phyloP scores from a whole-genome alignment of 2,329 filamentous ascomycete genomes.

The Chalaropsis ovoidea region DNA sequence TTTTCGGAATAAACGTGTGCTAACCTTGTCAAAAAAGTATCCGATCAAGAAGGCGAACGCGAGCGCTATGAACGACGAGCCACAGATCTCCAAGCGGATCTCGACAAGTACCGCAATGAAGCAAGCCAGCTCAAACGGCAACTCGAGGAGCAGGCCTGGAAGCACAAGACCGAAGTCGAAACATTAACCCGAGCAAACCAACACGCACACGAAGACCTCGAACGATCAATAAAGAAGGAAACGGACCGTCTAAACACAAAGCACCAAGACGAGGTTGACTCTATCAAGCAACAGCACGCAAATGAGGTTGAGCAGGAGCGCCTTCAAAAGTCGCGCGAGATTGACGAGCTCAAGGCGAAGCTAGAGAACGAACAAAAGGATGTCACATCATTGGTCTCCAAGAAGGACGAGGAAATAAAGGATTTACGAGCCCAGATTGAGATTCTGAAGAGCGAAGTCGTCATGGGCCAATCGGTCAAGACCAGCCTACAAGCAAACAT shows the following conservation, averaged over 20 bases:
- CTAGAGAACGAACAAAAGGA: constrained; percentile 45
- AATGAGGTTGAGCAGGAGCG: constrained; percentile 57
- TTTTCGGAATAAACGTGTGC: background rate
- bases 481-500: constrained; percentile 43
- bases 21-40: constrained; percentile 30
- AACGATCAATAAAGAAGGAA: constrained; percentile 43
- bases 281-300: constrained; percentile 52
- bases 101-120: constrained; percentile 39
- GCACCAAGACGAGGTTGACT: constrained; percentile 58
- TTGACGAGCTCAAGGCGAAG: constrained; percentile 51
- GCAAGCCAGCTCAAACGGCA: constrained; percentile 41
- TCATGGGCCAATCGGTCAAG: constrained; percentile 55
- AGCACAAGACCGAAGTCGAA: constrained; percentile 45
- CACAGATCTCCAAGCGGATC: constrained; percentile 47
- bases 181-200: constrained; percentile 44
- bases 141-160: constrained; percentile 33
- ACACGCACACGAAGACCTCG: constrained; percentile 46
- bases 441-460: constrained; percentile 41
- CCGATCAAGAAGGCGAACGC: constrained; percentile 41
- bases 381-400: constrained; percentile 39
- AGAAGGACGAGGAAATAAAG: constrained; percentile 47
- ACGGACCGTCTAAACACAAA: constrained; percentile 48
- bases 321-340: constrained; percentile 47
- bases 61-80: constrained; percentile 44
- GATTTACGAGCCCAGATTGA: constrained; percentile 40